A percentile compares a stretch with the other conserved stretches of the same genome.
Evolutionary conservation across 495 filamentous ascomycete species (phyloP).

Genomic region (Aspergillus sclerotioniger): DNA sequence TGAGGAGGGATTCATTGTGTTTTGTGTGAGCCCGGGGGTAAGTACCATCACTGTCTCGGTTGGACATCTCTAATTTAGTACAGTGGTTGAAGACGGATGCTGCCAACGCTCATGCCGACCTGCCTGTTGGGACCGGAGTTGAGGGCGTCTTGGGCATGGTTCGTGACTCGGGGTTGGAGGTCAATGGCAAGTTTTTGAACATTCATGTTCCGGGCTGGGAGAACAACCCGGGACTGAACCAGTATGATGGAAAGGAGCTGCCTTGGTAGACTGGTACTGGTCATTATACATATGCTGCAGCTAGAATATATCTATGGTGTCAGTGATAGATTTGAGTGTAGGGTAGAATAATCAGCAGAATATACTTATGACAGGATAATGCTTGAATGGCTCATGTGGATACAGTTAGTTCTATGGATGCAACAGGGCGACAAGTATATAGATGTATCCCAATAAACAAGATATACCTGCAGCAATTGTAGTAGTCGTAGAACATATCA

Average conservation of each 20-base stretch:
- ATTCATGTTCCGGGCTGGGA: constrained; percentile 25
- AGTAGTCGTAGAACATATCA: no score
- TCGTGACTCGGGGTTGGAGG: constrained; percentile 21
- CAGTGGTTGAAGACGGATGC: constrained; percentile 37
- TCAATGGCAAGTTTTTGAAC: constrained; percentile 35
- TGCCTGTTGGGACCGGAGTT: constrained; percentile 33
- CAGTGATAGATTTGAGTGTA: no score
- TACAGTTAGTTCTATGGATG: no score
- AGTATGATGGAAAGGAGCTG: constrained; percentile 6
- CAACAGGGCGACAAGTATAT: no score
- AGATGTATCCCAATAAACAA: no score
- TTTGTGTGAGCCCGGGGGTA: constrained; percentile 48
- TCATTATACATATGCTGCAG: no score
- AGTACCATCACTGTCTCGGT: constrained; percentile 14
- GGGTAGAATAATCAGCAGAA: no score
- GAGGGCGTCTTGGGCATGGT: constrained; percentile 34
- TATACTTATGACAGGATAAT: no score
- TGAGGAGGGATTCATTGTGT: constrained; percentile 42
- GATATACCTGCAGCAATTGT: no score
- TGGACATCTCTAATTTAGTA: constrained; percentile 13
- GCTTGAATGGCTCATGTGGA: no score
- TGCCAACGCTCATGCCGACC: constrained; percentile 27
- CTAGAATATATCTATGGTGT: no score
- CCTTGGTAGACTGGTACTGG: no score
- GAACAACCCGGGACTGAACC: background rate